A percentile compares a stretch with the other conserved stretches of the same genome.
Conservation (phyloP, 176 grass and related monocot genomes). For the Bothriochloa decipiens region DNA sequence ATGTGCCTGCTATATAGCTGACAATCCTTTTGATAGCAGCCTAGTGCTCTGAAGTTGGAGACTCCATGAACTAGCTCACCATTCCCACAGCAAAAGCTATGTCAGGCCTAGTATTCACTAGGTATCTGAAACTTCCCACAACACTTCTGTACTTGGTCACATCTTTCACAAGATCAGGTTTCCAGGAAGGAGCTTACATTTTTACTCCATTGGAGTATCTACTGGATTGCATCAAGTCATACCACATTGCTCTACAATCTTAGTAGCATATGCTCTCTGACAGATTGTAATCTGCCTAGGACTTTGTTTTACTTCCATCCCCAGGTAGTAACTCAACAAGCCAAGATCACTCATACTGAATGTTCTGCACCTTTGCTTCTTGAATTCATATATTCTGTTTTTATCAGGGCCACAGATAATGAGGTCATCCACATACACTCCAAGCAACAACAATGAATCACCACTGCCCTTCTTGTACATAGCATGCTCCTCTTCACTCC, state of each 20-base stretch:
- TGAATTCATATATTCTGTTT: not conserved
- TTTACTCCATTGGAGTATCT: not conserved
- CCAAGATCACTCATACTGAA: not conserved
- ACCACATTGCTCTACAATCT: not conserved
- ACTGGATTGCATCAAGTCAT: not conserved
- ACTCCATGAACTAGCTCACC: not conserved
- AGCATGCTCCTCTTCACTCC: too few species aligned
- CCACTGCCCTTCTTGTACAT: not conserved
- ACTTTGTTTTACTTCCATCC: not conserved
- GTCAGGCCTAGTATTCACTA: not conserved
- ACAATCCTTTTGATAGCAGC: not conserved
- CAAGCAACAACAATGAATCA: not conserved
- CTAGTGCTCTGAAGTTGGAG: not conserved
- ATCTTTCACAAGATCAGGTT: not conserved
- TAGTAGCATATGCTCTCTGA: not conserved
- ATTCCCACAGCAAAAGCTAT: not conserved
- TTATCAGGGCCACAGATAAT: not conserved
- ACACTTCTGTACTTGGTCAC: not conserved
- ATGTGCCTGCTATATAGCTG: not conserved
- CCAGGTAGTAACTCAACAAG: too few species aligned
- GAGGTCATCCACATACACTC: not conserved
- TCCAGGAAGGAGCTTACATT: not conserved
- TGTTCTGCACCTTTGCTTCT: accelerated
- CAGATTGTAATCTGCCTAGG: not conserved
- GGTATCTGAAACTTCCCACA: not conserved